phyloP scores from a whole-genome alignment of 352 stramenopile genomes.

The Elongisporangium anandrum region DNA sequence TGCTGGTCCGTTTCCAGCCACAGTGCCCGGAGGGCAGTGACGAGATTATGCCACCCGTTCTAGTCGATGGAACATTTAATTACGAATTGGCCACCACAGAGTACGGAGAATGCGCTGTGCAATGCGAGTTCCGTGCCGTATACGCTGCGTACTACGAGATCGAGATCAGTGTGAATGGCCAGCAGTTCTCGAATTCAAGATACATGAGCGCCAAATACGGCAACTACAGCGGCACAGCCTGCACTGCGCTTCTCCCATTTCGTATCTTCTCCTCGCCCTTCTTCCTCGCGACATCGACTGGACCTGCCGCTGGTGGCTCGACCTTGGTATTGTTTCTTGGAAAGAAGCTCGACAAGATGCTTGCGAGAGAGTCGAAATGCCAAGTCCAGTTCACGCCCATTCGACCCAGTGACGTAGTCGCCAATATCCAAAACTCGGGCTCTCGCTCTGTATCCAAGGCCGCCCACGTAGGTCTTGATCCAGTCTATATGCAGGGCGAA shows the following conservation, averaged over 20 bases:
- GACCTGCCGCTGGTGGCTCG: conserved; percentile 54
- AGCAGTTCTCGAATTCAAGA: conserved; percentile 54
- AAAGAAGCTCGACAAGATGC: conserved; percentile 41
- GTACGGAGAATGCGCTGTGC: conserved; percentile 14
- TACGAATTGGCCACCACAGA: not conserved
- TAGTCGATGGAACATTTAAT: not conserved
- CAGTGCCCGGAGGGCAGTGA: conserved; percentile 23
- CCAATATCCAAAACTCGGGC: not conserved
- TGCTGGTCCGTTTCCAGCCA: conserved; percentile 38
- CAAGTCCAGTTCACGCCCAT: conserved; percentile 54
- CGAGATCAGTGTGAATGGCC: conserved; percentile 61
- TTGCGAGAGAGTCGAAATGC: conserved; percentile 46
- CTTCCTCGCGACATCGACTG: conserved; percentile 55
- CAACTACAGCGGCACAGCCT: conserved; percentile 59
- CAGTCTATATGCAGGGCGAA: conserved; percentile 34
- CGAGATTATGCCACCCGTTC: conserved; percentile 3
- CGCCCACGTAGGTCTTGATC: conserved; percentile 20
- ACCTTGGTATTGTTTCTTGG: conserved; percentile 51
- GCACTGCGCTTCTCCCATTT: conserved; percentile 55
- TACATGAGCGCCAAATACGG: conserved; percentile 56
- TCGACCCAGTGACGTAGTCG: not conserved
- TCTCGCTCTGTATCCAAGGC: conserved; percentile 5
- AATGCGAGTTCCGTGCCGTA: conserved; percentile 24
- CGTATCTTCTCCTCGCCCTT: conserved; percentile 56
- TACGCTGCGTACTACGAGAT: conserved; percentile 52